Base-by-base conservation (phyloP, 2,329 filamentous ascomycete genomes). In the Bipolaris bicolor region DNA sequence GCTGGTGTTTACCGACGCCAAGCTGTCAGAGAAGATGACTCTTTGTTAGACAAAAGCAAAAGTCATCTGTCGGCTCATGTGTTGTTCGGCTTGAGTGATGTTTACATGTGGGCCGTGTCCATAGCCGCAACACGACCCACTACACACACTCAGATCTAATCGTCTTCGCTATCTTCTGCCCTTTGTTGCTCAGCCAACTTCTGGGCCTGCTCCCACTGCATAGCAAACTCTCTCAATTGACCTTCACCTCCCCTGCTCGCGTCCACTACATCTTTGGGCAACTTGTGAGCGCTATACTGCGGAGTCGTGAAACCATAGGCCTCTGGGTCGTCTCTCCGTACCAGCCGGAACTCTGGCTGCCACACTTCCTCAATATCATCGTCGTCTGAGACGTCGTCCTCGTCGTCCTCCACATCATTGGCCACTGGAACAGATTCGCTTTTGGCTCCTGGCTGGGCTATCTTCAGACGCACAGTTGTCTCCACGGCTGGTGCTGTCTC, bases 201-300 rank as follows among this genome's bases (percentile, higher is more conserved):
- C 57, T 75, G 71, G 2, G 72, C 74, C 60, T 81, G 77, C 63
- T 81, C 75, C 81, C 81, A 82, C 62, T 82, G 78, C 53, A 75
- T 72, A 4, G 80, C 79, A 67, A 82, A 82, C 77, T 96, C 92
- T 59, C 88, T 84, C 79, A 98, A 83, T 0, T 89, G 90, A 3
- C 90, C 90, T 53, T 90, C 86, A 0, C 79, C 81, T 16, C 82
- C 80, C 31, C 74, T 78, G 29, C 83, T 84, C 2, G 86, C 86
- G 69, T 88, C 86, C 1, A 97, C 93, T 2, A 98, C 92, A 67
- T 99, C 95, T 75, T 89, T 92, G 0, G 95, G 95, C 66, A 99
- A 79, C 78, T 98, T 99, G 73, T 98, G 94, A 3, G 95, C 94
- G 60, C 92, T 97, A 76, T 96, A 98, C 70, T 94, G 90, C 1